Evolutionary conservation across 257 asterid genomes (phyloP), one percentile per base, ranked within the genome.

Genomic region (Cordia subcordata): DNA sequence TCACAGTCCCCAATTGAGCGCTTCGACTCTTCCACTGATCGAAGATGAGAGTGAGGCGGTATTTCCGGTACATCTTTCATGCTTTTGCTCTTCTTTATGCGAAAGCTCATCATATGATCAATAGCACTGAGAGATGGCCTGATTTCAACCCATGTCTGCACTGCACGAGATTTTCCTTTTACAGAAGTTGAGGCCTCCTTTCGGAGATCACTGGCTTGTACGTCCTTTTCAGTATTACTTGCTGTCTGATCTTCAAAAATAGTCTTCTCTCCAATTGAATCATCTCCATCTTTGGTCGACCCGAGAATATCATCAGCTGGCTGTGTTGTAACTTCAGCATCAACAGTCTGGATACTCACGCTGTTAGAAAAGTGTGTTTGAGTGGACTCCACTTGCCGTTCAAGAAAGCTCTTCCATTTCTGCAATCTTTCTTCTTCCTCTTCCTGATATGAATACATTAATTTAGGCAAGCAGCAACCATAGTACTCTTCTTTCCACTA

Each of bases 341-440:
- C 71, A 51, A 42, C 77, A 53, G 58, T 57, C 50, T 17, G 21
- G 56, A 27, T 21, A 21, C 49, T 62, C 33, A 75, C 82, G 61
- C 70, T 79, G 40, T 63, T 63, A 14, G 73, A 61, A 44, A 15
- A 53, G 38, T 69, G 73, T 38, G 62, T 58, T 58, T 60, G 66
- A 46, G 69, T 62, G 49, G 79, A 61, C 61, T 50, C 82, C 61
- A 57, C 72, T 62, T 79, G 92, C 63, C 78, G 87, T 77, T 75
- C 73, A 42, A 90, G 90, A 76, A 91, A 91, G 60, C 23, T 20
- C 73, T 76, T 83, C 98, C 98, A 91, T 79, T 83, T 91, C 57
- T 74, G 62, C 69, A 65, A 70, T 68, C 98, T 79, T 82, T 91
- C 98, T 64, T 58, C 86, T 79, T 91, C 98, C 80, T 91, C 98